These are phyloP conservation scores for Lachnellula arida DNA, from an alignment of 2,329 filamentous ascomycete species.

Conservation along the genomic window DNA sequence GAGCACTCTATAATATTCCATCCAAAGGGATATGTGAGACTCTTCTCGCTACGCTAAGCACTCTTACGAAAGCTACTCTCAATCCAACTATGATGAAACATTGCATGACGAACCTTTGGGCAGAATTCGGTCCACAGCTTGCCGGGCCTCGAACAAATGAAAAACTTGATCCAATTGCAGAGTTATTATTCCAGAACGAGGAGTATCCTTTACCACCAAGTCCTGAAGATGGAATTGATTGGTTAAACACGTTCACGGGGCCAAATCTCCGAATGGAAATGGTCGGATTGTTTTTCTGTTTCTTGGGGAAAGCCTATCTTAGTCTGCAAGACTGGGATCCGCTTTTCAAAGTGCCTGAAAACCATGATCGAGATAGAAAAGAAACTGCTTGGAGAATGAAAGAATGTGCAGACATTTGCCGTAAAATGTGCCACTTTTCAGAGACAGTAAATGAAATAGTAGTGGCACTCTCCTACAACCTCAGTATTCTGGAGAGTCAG, in stretches of 20 bases:
- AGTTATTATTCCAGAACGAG: slow-evolving; percentile 26
- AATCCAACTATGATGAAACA: slow-evolving; percentile 21
- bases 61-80: slow-evolving; percentile 11
- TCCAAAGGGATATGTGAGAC: slow-evolving; percentile 21
- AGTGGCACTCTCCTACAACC: slow-evolving; percentile 14
- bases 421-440: slow-evolving; percentile 15
- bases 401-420: slow-evolving; percentile 27
- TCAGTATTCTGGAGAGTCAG: slow-evolving; percentile 19
- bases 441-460: slow-evolving; percentile 22
- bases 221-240: slow-evolving; percentile 26
- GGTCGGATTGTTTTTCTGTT: slow-evolving; percentile 27
- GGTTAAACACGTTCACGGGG: slow-evolving; percentile 28
- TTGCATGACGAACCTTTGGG: slow-evolving; percentile 18
- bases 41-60: slow-evolving; percentile 11
- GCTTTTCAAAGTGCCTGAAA: slow-evolving; percentile 20
- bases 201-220: slow-evolving; percentile 20
- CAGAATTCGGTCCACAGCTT: slow-evolving; percentile 19
- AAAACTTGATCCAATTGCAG: slow-evolving; percentile 16
- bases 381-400: slow-evolving; percentile 30
- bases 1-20: slow-evolving; percentile 24
- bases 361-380: slow-evolving; percentile 23
- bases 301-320: slow-evolving; percentile 24
- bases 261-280: slow-evolving; percentile 28
- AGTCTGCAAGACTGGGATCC: slow-evolving; percentile 26
- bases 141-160: slow-evolving; percentile 16